Evolutionary conservation across 129 eudicot genomes (phyloP).

Genomic region (Calendula officinalis): DNA sequence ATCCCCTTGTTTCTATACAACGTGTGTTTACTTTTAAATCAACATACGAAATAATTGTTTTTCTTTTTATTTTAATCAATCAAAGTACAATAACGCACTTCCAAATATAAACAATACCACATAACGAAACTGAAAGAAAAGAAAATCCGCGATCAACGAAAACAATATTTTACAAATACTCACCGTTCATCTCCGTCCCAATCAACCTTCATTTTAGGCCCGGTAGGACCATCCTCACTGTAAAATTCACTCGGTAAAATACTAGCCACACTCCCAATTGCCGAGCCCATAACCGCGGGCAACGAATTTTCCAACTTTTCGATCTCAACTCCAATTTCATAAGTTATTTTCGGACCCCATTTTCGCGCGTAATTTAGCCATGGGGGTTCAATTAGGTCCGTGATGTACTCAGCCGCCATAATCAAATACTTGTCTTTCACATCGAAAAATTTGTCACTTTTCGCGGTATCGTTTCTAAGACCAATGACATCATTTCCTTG

Average conservation of each 20-base stretch:
- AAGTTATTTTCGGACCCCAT: conserved; percentile 47
- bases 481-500: conserved; percentile 39
- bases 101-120: too few relatives aligned
- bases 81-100: too few relatives aligned
- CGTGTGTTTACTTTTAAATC: too few relatives aligned
- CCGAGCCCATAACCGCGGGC: conserved; percentile 11
- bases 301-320: conserved; percentile 30
- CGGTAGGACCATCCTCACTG: conserved; percentile 48
- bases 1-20: too few relatives aligned
- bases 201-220: conserved; percentile 42
- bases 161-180: not conserved
- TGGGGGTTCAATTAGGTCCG: conserved; percentile 31
- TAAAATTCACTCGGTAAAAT: conserved; percentile 34
- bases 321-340: conserved; percentile 29
- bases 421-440: conserved; percentile 23
- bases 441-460: conserved; percentile 37
- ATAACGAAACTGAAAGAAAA: too few relatives aligned
- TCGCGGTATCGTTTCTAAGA: conserved; percentile 41
- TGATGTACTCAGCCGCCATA: conserved; percentile 27
- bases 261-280: conserved; percentile 23
- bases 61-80: too few relatives aligned
- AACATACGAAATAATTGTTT: too few relatives aligned
- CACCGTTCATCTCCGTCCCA: conserved; percentile 47
- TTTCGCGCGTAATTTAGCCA: conserved; percentile 44
- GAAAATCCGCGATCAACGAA: not conserved